A percentile compares a stretch with the other conserved stretches of the same genome.
Conservation (phyloP, 441 rosid genomes). For the Aleurites moluccanus region DNA sequence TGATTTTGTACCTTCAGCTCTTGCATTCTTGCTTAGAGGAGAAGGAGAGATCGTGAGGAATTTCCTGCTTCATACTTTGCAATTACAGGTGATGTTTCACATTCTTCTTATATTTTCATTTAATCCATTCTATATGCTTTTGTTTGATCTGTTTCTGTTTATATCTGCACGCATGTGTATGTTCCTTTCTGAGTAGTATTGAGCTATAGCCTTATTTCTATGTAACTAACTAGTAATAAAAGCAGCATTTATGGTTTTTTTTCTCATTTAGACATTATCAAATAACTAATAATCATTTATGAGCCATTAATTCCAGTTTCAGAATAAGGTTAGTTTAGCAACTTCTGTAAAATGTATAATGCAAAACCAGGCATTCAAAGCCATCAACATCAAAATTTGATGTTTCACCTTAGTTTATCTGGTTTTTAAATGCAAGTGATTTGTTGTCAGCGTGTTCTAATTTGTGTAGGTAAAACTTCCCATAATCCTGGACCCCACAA, state of each 20-base stretch:
- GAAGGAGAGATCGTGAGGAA: slow-evolving; percentile 85
- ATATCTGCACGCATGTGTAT: background rate
- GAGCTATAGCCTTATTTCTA: slow-evolving; percentile 1
- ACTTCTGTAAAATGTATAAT: slow-evolving; percentile 5
- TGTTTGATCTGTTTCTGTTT: slow-evolving; percentile 5
- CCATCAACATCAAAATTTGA: background rate
- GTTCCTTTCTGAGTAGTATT: background rate
- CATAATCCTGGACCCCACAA: background rate
- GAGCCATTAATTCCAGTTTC: background rate
- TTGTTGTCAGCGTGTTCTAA: background rate
- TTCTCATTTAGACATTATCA: background rate
- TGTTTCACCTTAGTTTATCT: background rate
- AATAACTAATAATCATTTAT: background rate
- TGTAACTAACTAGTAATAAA: background rate
- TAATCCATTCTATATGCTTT: background rate
- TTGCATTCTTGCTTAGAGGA: slow-evolving; percentile 83
- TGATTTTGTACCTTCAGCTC: slow-evolving; percentile 82
- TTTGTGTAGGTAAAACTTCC: background rate
- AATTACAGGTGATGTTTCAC: slow-evolving; percentile 61
- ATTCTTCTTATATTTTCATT: background rate
- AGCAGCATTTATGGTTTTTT: background rate
- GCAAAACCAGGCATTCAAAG: slow-evolving; percentile 4
- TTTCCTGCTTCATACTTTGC: slow-evolving; percentile 88
- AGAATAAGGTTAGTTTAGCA: background rate
- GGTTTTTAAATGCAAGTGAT: background rate